Percentiles rank a stretch among this genome's conserved stretches.
phyloP scores from a whole-genome alignment of 345 rosid genomes.

The Boechera divaricarpa region DNA sequence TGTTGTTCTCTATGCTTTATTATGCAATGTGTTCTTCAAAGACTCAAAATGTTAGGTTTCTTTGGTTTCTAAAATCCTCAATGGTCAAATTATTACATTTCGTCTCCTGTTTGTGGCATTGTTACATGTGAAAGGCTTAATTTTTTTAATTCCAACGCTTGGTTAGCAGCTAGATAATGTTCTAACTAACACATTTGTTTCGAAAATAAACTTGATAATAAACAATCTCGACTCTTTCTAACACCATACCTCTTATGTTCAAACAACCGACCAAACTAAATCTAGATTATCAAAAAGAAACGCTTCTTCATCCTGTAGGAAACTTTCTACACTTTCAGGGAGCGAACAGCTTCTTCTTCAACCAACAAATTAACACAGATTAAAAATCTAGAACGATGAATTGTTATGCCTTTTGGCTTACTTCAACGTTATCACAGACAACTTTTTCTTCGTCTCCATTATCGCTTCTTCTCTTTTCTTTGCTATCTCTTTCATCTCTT shows the following conservation, averaged over 20 bases:
- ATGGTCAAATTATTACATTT: slow-evolving; percentile 23
- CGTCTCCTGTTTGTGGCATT: background rate
- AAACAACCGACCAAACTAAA: slow-evolving; percentile 3
- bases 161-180: background rate
- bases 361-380: background rate
- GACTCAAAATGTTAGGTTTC: slow-evolving; percentile 26
- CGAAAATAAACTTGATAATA: background rate
- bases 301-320: slow-evolving; percentile 31
- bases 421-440: slow-evolving; percentile 45
- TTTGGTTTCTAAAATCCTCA: background rate
- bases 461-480: slow-evolving; percentile 75
- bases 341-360: slow-evolving; percentile 19
- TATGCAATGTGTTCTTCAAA: slow-evolving; percentile 25
- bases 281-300: background rate
- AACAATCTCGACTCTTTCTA: slow-evolving; percentile 3
- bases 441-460: slow-evolving; percentile 54
- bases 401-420: slow-evolving; percentile 19
- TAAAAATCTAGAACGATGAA: background rate
- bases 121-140: background rate
- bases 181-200: background rate
- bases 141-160: background rate
- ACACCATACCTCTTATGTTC: slow-evolving; percentile 2
- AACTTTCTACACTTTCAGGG: slow-evolving; percentile 53
- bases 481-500: slow-evolving; percentile 58
- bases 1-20: slow-evolving; percentile 6